Base-by-base conservation (phyloP, 179 eudicot genomes). In the Amaranthus tricolor region DNA sequence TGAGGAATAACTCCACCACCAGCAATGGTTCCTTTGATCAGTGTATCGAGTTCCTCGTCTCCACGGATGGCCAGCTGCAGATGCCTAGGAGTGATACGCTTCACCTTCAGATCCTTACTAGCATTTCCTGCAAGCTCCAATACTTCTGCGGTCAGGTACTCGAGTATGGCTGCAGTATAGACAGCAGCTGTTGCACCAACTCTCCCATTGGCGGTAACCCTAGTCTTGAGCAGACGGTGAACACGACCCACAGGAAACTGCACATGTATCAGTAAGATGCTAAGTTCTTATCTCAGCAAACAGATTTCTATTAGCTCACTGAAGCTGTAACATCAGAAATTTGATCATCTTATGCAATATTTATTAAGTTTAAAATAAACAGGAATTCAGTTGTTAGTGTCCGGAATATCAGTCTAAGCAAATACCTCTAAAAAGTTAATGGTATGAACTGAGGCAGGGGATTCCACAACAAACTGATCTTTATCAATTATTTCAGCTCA, bases 141-240 rank as follows among this genome's bases (percentile, higher is more conserved):
- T 15, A 85, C 89, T 68, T 85, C 91, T 56, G 91, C 91, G 11
- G 91, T 88, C 78, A 88, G 76, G 75, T 85, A 88, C 75, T 88
- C 91, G 73, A 88, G 62, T 49, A 85, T 88, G 9, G 91, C 89
- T 5, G 91, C 89, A 16, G 91, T 88, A 72, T 88, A 88, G 1
- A 88, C 91, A 10, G 89, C 91, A 19, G 91, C 89, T 11, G 89
- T 88, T n/a, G 91, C 91, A 61, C 88, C 89, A 8, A 88, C 91
- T 43, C 91, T 79, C 44, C 91, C 91, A 65, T 84, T 86, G 7
- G 89, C 91, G n/a, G 79, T 68, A 51, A 78, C 88, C 71, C 89
- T 79, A 0, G 85, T 74, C 66, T 88, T 88, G 58, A 88, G 79
- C 45, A 86, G 81, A 67, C 89, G 89, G 74, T 88, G 89, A 68